A percentile compares a stretch with the other conserved stretches of the same genome.
These are phyloP conservation scores for Spergularia azorica DNA, from an alignment of 179 eudicot genomes.

Conservation along the genomic window DNA sequence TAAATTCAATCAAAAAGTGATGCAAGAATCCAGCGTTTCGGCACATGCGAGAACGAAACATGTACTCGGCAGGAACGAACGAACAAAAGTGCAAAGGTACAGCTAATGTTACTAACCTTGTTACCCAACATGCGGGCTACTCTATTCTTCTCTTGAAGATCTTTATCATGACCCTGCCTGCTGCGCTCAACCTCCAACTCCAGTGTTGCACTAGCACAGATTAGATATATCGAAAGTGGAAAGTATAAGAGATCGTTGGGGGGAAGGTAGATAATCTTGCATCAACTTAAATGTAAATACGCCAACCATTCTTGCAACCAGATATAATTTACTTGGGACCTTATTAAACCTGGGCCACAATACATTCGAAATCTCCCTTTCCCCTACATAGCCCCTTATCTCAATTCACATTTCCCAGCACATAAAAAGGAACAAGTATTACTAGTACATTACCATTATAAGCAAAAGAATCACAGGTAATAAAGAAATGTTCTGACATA, in stretches of 20 bases:
- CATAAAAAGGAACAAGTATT: neutral
- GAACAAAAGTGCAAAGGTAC: neutral
- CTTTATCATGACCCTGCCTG: constrained; percentile 75
- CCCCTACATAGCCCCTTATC: neutral
- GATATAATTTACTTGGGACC: neutral
- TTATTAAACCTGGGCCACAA: neutral
- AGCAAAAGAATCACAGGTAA: neutral
- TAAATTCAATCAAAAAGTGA: no score
- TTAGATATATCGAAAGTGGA: neutral
- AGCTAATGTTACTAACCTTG: constrained; percentile 44
- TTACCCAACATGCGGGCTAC: constrained; percentile 59
- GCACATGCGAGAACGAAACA: neutral
- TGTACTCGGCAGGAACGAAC: neutral
- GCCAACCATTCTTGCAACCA: neutral
- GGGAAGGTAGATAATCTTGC: neutral
- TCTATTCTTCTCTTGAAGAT: constrained; percentile 71
- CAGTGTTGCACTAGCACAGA: constrained; percentile 13
- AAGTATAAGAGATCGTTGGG: neutral
- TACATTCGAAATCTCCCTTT: neutral
- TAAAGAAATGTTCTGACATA: no score
- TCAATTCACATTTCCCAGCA: neutral
- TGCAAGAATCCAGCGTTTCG: no score
- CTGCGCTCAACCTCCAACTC: constrained; percentile 82
- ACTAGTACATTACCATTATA: neutral
- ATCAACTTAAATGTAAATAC: neutral